Evolutionary conservation across 2,329 filamentous ascomycete genomes (phyloP).

Genomic region (Arthrobotrys entomopaga): DNA sequence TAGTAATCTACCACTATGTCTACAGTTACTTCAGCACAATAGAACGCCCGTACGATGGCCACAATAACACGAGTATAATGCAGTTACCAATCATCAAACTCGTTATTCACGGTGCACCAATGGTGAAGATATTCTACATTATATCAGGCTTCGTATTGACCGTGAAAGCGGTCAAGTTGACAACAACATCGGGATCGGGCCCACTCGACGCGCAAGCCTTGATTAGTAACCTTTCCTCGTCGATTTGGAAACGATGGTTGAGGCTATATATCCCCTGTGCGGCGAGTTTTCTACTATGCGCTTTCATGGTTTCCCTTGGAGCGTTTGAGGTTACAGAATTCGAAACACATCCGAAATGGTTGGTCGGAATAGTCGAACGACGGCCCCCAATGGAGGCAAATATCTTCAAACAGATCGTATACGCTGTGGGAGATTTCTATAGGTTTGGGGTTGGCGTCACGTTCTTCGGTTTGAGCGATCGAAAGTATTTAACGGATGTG

Average conservation of each 20-base stretch:
- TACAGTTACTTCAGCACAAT: slow-evolving; percentile 1
- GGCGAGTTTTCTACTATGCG: slow-evolving; percentile 27
- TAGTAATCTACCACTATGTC: slow-evolving; percentile 28
- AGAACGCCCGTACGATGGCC: slow-evolving; percentile 24
- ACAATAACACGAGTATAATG: neutral
- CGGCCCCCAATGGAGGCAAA: slow-evolving; percentile 20
- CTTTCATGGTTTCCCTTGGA: slow-evolving; percentile 31
- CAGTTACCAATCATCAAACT: slow-evolving; percentile 36
- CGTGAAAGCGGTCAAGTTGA: slow-evolving; percentile 26
- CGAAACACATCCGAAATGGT: slow-evolving; percentile 10
- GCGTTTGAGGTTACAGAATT: slow-evolving; percentile 20
- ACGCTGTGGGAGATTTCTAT: slow-evolving; percentile 20
- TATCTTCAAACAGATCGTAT: slow-evolving; percentile 20
- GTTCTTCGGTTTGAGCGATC: slow-evolving; percentile 13
- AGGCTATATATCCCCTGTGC: slow-evolving; percentile 33
- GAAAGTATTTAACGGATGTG: slow-evolving; percentile 29
- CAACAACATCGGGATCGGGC: slow-evolving; percentile 2
- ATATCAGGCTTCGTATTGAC: slow-evolving; percentile 33
- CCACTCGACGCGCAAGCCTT: slow-evolving; percentile 5
- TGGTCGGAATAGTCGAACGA: slow-evolving; percentile 8
- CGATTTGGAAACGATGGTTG: slow-evolving; percentile 36
- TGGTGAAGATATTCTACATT: slow-evolving; percentile 45
- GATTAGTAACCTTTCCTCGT: slow-evolving; percentile 24
- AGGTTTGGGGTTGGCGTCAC: slow-evolving; percentile 18
- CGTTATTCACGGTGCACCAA: slow-evolving; percentile 21